Evolutionary conservation across 371 early-diverging fungal species (phyloP).

Genomic region (Mucor ambiguus): DNA sequence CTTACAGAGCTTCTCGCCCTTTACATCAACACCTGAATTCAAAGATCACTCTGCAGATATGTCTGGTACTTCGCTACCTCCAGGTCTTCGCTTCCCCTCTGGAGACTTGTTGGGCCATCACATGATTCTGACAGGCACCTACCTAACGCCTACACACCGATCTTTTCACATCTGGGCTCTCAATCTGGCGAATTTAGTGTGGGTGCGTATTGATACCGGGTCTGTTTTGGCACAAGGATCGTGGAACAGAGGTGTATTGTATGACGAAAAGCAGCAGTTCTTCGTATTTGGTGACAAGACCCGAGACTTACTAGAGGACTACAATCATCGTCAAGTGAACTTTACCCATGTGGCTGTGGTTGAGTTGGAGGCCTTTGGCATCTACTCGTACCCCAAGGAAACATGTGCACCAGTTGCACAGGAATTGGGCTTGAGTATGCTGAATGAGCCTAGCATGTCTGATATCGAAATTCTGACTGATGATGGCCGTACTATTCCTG

Average conservation of each 20-base stretch:
- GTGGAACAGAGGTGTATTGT: conserved; percentile 78
- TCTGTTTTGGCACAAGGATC: conserved; percentile 67
- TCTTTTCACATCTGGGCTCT: conserved; percentile 79
- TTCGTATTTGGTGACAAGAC: conserved; percentile 73
- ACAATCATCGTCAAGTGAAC: conserved; percentile 77
- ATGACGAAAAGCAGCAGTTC: conserved; percentile 61
- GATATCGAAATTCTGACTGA: conserved; percentile 67
- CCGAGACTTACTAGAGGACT: conserved; percentile 73
- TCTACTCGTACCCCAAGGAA: conserved; percentile 59
- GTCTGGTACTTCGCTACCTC: conserved; percentile 66
- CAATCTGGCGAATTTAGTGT: conserved; percentile 63
- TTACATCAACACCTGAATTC: conserved; percentile 25
- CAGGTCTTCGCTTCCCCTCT: conserved; percentile 80
- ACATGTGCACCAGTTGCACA: conserved; percentile 60
- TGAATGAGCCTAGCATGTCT: conserved; percentile 68
- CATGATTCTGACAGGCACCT: conserved; percentile 75
- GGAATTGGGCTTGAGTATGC: conserved; percentile 57
- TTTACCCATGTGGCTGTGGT: conserved; percentile 75
- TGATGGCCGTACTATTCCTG: conserved; percentile 63
- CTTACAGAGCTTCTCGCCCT: conserved; percentile 60
- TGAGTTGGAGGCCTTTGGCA: conserved; percentile 76
- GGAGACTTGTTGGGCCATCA: conserved; percentile 69
- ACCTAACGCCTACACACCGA: conserved; percentile 65
- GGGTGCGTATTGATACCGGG: conserved; percentile 75
- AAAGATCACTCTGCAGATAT: conserved; percentile 66